phyloP scores from a whole-genome alignment of 2,329 filamentous ascomycete species.

The Thelonectria blattea region DNA sequence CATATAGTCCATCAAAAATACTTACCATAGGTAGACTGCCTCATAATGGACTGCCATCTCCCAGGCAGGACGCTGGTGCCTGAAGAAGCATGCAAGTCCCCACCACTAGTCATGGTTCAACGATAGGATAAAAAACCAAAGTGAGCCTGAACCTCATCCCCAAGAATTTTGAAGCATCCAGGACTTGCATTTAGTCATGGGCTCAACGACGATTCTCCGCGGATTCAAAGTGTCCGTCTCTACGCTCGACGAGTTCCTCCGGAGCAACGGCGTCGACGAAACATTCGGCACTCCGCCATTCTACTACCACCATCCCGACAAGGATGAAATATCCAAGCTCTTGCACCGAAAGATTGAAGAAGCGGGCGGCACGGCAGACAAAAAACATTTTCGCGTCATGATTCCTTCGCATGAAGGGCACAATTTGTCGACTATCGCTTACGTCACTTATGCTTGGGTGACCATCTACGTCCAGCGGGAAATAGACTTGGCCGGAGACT shows the following conservation, averaged over 20 bases:
- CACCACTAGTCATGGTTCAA: too few relatives aligned
- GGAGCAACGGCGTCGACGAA: not conserved
- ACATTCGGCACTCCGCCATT: not conserved
- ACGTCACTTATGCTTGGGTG: slow-evolving; percentile 3
- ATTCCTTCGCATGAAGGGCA: not conserved
- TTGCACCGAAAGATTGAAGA: not conserved
- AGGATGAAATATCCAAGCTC: not conserved
- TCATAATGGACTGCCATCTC: too few relatives aligned
- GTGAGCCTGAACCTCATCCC: too few relatives aligned
- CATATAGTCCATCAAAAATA: too few relatives aligned
- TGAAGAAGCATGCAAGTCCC: too few relatives aligned
- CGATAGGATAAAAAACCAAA: too few relatives aligned
- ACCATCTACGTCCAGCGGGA: not conserved
- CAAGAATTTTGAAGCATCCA: too few relatives aligned
- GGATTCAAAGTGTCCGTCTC: slow-evolving; percentile 1
- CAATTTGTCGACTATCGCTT: not conserved
- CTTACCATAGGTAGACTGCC: too few relatives aligned
- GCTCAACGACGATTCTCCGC: slow-evolving; percentile 1
- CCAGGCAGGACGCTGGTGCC: too few relatives aligned
- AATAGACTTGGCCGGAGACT: not conserved
- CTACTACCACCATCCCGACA: not conserved
- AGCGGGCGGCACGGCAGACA: not conserved
- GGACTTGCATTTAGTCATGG: not conserved
- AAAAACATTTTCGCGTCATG: not conserved
- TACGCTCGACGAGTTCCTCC: not conserved